Evolutionary conservation across 805 yeast species (phyloP).

Genomic region (Diddensiella santjacobensis): DNA sequence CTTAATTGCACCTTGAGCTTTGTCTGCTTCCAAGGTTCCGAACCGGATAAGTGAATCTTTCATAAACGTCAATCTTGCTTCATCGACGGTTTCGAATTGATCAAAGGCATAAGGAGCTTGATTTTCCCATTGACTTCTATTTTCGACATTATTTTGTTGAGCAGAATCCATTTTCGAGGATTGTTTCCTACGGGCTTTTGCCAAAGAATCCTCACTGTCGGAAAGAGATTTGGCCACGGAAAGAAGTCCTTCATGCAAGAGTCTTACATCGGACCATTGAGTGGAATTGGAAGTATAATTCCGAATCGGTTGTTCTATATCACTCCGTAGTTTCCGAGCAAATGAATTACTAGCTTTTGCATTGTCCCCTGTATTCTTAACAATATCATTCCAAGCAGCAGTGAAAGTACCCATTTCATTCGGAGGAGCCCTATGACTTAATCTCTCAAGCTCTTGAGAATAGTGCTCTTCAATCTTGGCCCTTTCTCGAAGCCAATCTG

Average conservation of each 20-base stretch:
- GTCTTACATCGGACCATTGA: conserved; percentile 53
- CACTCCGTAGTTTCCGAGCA: conserved; percentile 38
- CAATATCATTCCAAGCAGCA: conserved; percentile 27
- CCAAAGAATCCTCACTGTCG: conserved; percentile 40
- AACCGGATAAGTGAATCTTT: conserved; percentile 65
- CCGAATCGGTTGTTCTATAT: conserved; percentile 35
- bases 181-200: conserved; percentile 31
- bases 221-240: conserved; percentile 42
- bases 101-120: conserved; percentile 76
- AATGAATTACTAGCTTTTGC: conserved; percentile 28
- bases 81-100: conserved; percentile 70
- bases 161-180: conserved; percentile 24
- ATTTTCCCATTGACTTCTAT: conserved; percentile 55
- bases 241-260: conserved; percentile 41
- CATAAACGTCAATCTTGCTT: conserved; percentile 54
- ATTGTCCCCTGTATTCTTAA: conserved; percentile 29
- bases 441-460: conserved; percentile 44
- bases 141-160: conserved; percentile 38
- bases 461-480: conserved; percentile 46
- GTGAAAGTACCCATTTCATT: conserved; percentile 28
- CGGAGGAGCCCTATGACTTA: conserved; percentile 28
- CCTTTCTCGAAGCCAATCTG: conserved; percentile 56
- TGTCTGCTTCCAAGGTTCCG: conserved; percentile 57
- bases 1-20: conserved; percentile 41
- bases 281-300: conserved; percentile 47